Base-by-base conservation (phyloP, 345 rosid species). In the Syzygium jambos region DNA sequence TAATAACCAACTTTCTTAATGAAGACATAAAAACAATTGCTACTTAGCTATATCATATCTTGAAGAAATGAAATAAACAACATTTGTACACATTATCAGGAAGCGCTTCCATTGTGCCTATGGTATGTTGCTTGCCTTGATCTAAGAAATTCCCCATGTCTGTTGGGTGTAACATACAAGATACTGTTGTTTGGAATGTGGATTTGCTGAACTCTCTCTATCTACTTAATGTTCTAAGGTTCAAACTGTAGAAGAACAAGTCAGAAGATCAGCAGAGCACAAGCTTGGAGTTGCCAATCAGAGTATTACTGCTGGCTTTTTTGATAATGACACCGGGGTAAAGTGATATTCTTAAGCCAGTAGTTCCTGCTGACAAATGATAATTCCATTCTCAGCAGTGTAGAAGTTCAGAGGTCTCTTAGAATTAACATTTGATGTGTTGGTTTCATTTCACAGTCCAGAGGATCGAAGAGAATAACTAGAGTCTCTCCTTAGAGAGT, bases 281-380 rank as follows among this genome's bases (percentile, higher is more conserved):
- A 96, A 96, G 92, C 94, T 96, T 87, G 99, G 99, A 89, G 98
- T 96, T 90, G 99, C 98, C 90, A 95, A 96, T 91, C 99, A 96
- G 94, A 96, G 99, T 87, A 96, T 96, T 85, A 96, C 99, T 87
- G 99, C 99, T 59, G 99, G 99, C 54, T 96, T 96, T 92, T 95
- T 95, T 91, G 98, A 96, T 95, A 96, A 96, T 84, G 94, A 96
- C 89, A 95, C 99, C 68, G 95, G 99, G 99, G 99, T 95, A 78
- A 91, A 29, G 29, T 22, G 15, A 51, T 51, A 17, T 84, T 84
- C 86, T 52, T 38, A 38, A 38, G 82, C 82, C 82, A 38, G 82
- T 73, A 38, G 49, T 34, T 38, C 82, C 49, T 73, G 27, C 82
- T 38, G 82, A 38, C 82, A 10, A 73, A 25, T 73, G 49, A 73